phyloP scores from a whole-genome alignment of 192 early-diverging fungal genomes.

The Linderina pennispora region DNA sequence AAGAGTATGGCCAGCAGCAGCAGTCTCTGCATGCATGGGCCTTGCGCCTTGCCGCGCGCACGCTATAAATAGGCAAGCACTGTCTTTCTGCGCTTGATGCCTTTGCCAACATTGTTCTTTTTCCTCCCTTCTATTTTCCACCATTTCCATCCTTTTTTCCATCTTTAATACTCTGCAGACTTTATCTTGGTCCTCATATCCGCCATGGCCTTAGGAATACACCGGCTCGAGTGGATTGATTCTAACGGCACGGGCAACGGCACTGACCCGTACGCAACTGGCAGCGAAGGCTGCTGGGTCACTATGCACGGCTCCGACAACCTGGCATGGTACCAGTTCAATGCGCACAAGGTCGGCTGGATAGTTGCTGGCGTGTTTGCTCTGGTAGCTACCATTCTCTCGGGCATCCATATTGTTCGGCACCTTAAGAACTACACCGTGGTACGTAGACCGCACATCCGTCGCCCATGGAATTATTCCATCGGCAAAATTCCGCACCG shows the following conservation, averaged over 20 bases:
- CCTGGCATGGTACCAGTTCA: constrained; percentile 42
- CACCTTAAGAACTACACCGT: constrained; percentile 55
- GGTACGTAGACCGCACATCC: constrained; percentile 6
- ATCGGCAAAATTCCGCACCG: background rate
- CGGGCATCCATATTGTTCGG: constrained; percentile 42
- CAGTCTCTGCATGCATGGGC: no score
- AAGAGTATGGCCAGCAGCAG: no score
- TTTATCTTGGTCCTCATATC: background rate
- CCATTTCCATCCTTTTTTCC: constrained; percentile 1
- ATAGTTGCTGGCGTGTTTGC: constrained; percentile 50
- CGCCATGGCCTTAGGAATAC: background rate
- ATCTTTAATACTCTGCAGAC: background rate
- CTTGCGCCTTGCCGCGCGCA: no score
- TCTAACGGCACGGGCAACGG: constrained; percentile 12
- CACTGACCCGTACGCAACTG: constrained; percentile 6
- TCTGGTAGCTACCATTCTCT: constrained; percentile 46
- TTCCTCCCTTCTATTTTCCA: constrained; percentile 1
- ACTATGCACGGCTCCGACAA: constrained; percentile 38
- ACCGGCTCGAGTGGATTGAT: constrained; percentile 30
- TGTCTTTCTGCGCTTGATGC: no score
- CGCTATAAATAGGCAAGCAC: no score
- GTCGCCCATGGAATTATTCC: background rate
- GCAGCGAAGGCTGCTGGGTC: constrained; percentile 42
- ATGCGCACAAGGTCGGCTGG: constrained; percentile 59
- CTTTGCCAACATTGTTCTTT: no score